These are phyloP conservation scores for Plectranthus barbatus DNA, from an alignment of 257 asterid genomes.

Conservation along the genomic window DNA sequence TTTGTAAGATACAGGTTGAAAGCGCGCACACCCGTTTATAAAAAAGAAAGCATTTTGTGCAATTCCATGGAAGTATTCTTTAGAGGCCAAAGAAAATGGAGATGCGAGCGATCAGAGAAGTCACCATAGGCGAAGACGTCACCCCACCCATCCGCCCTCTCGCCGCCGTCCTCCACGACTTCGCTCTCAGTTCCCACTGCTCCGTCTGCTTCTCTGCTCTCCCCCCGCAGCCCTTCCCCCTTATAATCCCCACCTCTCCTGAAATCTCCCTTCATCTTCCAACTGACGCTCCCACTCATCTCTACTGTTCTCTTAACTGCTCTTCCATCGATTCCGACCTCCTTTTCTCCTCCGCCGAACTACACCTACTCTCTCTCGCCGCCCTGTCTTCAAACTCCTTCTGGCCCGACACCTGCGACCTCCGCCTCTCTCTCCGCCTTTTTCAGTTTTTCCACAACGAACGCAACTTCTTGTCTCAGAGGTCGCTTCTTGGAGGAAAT, in stretches of 20 bases:
- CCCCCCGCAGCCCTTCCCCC: constrained; percentile 18
- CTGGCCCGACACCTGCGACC: constrained; percentile 40
- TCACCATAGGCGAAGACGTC: constrained; percentile 45
- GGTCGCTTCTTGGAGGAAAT: constrained; percentile 3
- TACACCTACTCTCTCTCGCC: constrained; percentile 26
- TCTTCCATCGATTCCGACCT: constrained; percentile 42
- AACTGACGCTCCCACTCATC: constrained; percentile 17
- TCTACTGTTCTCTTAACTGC: constrained; percentile 70
- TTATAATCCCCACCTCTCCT: constrained; percentile 7
- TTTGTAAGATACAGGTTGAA: no score
- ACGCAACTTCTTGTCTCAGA: background rate
- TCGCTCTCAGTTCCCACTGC: constrained; percentile 50
- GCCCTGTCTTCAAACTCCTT: constrained; percentile 21
- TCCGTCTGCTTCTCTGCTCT: constrained; percentile 61
- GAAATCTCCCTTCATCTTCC: constrained; percentile 7
- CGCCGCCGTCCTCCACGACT: constrained; percentile 52
- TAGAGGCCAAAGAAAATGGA: constrained; percentile 30
- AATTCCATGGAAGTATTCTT: background rate
- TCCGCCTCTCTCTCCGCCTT: constrained; percentile 77
- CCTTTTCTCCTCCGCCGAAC: constrained; percentile 52
- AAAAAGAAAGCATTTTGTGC: no score
- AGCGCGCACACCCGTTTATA: no score
- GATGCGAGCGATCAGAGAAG: constrained; percentile 42
- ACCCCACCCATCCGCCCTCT: constrained; percentile 61
- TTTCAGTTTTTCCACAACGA: background rate